Conservation (phyloP, 345 rosid genomes). For the Hibiscus mutabilis region DNA sequence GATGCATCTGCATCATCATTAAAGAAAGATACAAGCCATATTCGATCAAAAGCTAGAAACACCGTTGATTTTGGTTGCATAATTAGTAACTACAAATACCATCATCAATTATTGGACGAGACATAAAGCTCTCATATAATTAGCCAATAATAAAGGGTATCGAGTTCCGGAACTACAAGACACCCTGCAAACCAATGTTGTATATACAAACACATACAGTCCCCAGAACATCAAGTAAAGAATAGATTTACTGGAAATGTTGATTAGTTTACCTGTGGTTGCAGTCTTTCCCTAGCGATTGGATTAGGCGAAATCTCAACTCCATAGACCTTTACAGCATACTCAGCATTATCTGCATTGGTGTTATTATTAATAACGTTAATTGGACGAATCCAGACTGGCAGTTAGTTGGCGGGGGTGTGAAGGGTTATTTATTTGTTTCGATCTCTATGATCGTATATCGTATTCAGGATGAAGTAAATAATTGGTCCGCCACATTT, state of each 20-base stretch:
- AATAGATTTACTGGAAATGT: background rate
- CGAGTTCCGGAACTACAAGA: background rate
- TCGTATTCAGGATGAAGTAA: too few relatives aligned
- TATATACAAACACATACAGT: background rate
- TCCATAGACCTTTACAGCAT: conserved; percentile 47
- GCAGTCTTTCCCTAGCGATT: conserved; percentile 43
- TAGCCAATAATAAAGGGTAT: background rate
- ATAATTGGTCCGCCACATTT: too few relatives aligned
- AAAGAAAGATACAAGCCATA: background rate
- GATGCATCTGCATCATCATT: conserved; percentile 20
- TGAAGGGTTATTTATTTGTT: too few relatives aligned
- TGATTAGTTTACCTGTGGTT: conserved; percentile 33
- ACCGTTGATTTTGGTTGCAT: background rate
- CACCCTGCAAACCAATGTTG: background rate
- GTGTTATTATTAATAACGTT: too few relatives aligned
- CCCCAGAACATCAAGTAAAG: background rate
- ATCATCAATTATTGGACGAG: background rate
- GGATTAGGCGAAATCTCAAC: conserved; percentile 66
- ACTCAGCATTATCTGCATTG: conserved; percentile 45
- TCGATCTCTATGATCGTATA: too few relatives aligned
- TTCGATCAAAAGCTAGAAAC: background rate
- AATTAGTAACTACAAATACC: too few relatives aligned
- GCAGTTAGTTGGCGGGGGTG: too few relatives aligned
- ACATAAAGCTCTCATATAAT: background rate
- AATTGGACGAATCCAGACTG: too few relatives aligned